A percentile compares a stretch with the other conserved stretches of the same genome.
Evolutionary conservation across 2,329 filamentous ascomycete species (phyloP).

Genomic region (Alternaria brassicae): DNA sequence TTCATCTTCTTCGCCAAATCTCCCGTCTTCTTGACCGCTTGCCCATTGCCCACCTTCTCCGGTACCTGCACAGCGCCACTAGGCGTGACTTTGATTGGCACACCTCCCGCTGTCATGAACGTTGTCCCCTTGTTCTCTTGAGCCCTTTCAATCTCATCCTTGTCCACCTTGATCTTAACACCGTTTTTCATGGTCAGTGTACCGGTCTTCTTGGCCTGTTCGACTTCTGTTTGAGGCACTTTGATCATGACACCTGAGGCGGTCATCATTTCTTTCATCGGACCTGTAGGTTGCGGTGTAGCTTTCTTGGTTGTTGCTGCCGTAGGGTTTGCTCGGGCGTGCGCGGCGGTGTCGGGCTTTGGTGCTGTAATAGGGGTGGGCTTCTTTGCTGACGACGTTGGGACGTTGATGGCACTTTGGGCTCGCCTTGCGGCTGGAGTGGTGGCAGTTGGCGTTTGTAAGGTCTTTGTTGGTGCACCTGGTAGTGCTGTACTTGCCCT

Average conservation of each 20-base stretch:
- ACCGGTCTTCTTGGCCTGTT: constrained; percentile 43
- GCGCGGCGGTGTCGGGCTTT: constrained; percentile 19
- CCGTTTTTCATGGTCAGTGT: constrained; percentile 42
- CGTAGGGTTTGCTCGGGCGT: constrained; percentile 14
- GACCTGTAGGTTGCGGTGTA: constrained; percentile 27
- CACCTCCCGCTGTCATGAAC: constrained; percentile 38
- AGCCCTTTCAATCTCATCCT: constrained; percentile 44
- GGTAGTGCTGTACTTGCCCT: constrained; percentile 40
- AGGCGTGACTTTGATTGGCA: constrained; percentile 44
- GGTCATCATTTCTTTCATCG: constrained; percentile 41
- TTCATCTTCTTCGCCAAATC: constrained; percentile 2
- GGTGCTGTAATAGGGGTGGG: constrained; percentile 8
- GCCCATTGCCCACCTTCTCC: constrained; percentile 17
- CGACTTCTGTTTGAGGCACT: constrained; percentile 38
- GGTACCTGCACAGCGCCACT: constrained; percentile 33
- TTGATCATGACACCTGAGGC: constrained; percentile 46
- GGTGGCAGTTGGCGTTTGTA: constrained; percentile 24
- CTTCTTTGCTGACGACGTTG: constrained; percentile 23
- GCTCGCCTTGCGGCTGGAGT: constrained; percentile 25
- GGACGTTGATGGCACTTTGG: constrained; percentile 34
- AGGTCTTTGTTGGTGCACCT: constrained; percentile 31
- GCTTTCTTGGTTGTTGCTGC: constrained; percentile 15
- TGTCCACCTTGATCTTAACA: constrained; percentile 39
- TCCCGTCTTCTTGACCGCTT: constrained; percentile 4
- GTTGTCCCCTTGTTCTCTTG: constrained; percentile 36